A percentile compares a stretch with the other conserved stretches of the same genome.
Evolutionary conservation across 2,329 filamentous ascomycete genomes (phyloP).

Genomic region (Epichloe glyceriae): DNA sequence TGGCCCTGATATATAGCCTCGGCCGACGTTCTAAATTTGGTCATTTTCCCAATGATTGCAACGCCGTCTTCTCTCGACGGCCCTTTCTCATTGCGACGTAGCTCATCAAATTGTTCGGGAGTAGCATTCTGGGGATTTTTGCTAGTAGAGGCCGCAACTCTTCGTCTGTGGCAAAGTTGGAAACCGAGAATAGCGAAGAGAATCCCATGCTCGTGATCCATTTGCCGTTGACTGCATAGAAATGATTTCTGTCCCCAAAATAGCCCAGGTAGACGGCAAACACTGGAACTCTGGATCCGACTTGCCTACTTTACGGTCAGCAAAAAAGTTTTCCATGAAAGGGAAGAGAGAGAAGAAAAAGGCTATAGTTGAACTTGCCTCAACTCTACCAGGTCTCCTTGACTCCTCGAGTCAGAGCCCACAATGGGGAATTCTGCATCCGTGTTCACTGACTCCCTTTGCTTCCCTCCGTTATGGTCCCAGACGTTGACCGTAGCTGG

Average conservation of each 20-base stretch:
- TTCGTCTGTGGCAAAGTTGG: slow-evolving; percentile 27
- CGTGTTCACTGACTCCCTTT: slow-evolving; percentile 15
- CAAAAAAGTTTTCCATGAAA: background rate
- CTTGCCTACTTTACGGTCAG: slow-evolving; percentile 13
- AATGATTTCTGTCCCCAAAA: slow-evolving; percentile 38
- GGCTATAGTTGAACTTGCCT: slow-evolving; percentile 15
- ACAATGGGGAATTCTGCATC: slow-evolving; percentile 15
- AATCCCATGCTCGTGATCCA: slow-evolving; percentile 31
- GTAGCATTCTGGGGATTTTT: slow-evolving; percentile 15
- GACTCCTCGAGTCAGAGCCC: slow-evolving; percentile 14
- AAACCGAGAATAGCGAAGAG: slow-evolving; percentile 35
- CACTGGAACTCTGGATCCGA: slow-evolving; percentile 30
- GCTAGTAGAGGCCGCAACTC: slow-evolving; percentile 28
- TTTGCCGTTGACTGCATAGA: slow-evolving; percentile 39
- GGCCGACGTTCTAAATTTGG: slow-evolving; percentile 28
- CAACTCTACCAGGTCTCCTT: slow-evolving; percentile 41
- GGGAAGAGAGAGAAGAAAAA: background rate
- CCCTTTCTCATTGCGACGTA: slow-evolving; percentile 23
- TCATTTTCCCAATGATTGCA: slow-evolving; percentile 33
- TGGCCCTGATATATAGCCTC: slow-evolving; percentile 34
- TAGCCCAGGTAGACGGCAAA: slow-evolving; percentile 41
- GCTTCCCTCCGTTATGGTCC: slow-evolving; percentile 13
- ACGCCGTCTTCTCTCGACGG: slow-evolving; percentile 32
- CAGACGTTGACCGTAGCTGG: slow-evolving; percentile 12
- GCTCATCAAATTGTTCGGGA: slow-evolving; percentile 18